Conservation (phyloP, 164 flowering plant genomes). For the Euptelea pleiosperma region DNA sequence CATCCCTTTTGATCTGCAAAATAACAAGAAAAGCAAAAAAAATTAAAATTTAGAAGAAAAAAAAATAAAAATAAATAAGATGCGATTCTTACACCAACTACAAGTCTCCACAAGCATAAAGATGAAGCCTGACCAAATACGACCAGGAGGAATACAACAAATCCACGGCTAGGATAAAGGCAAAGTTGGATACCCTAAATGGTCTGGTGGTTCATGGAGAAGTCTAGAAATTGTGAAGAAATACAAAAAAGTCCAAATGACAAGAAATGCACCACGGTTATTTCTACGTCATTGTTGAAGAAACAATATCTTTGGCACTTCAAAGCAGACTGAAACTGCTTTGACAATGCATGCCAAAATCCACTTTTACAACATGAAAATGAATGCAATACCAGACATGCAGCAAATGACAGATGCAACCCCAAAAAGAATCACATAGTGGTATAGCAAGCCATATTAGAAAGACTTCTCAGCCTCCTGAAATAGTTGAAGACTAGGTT, state of each 20-base stretch:
- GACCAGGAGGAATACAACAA: background rate
- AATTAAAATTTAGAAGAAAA: no score
- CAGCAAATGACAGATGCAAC: no score
- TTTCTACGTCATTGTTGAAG: no score
- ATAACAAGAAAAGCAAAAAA: slow-evolving; percentile 3
- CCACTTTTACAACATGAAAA: no score
- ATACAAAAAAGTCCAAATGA: background rate
- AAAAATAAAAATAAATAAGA: no score
- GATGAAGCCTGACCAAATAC: background rate
- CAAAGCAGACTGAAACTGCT: background rate
- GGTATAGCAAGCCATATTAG: no score
- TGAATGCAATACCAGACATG: no score
- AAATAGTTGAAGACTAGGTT: background rate
- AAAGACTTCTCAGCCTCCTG: no score
- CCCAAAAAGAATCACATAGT: no score
- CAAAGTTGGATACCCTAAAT: background rate
- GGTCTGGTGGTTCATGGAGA: background rate
- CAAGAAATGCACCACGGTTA: background rate
- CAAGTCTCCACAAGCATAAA: background rate
- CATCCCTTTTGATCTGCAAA: slow-evolving; percentile 79
- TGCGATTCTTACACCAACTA: background rate
- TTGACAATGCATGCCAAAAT: no score
- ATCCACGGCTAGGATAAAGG: background rate
- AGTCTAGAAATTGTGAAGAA: background rate
- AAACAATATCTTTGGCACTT: background rate